phyloP scores from a whole-genome alignment of 768 basidiomycete genomes.

The Termitomyces titanicus region DNA sequence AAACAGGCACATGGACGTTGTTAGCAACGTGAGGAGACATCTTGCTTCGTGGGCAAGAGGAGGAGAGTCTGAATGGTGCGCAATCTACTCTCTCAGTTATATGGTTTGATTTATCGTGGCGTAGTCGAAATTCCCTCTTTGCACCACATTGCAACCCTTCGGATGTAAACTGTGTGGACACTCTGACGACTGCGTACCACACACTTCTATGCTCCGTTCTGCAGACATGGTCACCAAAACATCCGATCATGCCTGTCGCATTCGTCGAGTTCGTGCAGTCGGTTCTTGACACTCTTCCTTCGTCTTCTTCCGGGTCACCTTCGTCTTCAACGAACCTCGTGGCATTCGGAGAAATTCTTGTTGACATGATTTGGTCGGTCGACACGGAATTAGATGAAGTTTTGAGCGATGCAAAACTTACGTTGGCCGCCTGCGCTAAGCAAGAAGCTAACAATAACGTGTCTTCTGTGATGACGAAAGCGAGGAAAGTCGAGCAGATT shows the following conservation, averaged over 20 bases:
- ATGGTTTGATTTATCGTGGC: constrained; percentile 10
- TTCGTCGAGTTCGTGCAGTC: constrained; percentile 66
- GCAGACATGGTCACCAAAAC: constrained; percentile 48
- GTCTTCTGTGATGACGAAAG: constrained; percentile 27
- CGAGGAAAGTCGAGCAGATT: constrained; percentile 43
- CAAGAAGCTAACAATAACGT: constrained; percentile 18
- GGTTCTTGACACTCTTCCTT: constrained; percentile 58
- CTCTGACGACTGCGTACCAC: constrained; percentile 66
- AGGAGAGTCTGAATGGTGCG: constrained; percentile 64
- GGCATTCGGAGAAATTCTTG: constrained; percentile 62
- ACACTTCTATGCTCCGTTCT: constrained; percentile 61
- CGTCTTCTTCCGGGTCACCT: constrained; percentile 61
- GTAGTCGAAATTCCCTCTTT: constrained; percentile 60
- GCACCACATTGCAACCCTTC: constrained; percentile 57
- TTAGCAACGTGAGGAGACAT: constrained; percentile 46
- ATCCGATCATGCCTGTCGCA: constrained; percentile 41
- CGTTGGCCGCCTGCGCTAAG: constrained; percentile 33
- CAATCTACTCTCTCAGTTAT: constrained; percentile 15
- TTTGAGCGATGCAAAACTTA: constrained; percentile 47
- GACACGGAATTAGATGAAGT: constrained; percentile 77
- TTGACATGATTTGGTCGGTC: constrained; percentile 81
- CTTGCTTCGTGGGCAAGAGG: constrained; percentile 53
- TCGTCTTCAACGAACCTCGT: constrained; percentile 40
- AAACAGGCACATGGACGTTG: constrained; percentile 50
- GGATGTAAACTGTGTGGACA: constrained; percentile 48